phyloP scores from a whole-genome alignment of 2,329 filamentous ascomycete species.

The Ustilaginoidea virens region DNA sequence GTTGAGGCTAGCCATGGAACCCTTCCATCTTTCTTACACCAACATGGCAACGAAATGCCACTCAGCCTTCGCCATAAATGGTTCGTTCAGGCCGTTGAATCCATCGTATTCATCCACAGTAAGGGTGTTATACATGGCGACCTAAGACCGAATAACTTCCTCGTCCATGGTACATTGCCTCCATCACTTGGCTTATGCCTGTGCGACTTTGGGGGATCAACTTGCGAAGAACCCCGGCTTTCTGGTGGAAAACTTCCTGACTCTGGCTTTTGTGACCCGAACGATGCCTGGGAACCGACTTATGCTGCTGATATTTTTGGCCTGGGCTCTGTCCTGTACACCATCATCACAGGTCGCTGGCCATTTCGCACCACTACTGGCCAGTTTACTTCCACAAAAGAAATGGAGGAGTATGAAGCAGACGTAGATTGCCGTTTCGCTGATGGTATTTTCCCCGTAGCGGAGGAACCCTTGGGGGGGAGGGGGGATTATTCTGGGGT shows the following conservation, averaged over 20 bases:
- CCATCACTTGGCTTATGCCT: slow-evolving; percentile 13
- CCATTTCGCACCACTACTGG: slow-evolving; percentile 6
- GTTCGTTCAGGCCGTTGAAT: slow-evolving; percentile 14
- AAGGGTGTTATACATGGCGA: slow-evolving; percentile 18
- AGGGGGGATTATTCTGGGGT: slow-evolving; percentile 4
- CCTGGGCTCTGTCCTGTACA: slow-evolving; percentile 9
- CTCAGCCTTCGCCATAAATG: slow-evolving; percentile 7
- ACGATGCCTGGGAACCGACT: slow-evolving; percentile 2
- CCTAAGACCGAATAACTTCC: slow-evolving; percentile 16
- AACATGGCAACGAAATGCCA: slow-evolving; percentile 3
- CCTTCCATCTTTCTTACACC: slow-evolving; percentile 7
- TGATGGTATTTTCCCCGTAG: slow-evolving; percentile 5
- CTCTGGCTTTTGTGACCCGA: slow-evolving; percentile 5
- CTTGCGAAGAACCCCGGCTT: slow-evolving; percentile 12
- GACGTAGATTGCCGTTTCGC: slow-evolving; percentile 5
- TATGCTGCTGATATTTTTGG: slow-evolving; percentile 7
- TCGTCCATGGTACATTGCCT: slow-evolving; percentile 12
- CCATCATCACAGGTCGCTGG: slow-evolving; percentile 8
- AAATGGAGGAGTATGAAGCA: slow-evolving; percentile 6
- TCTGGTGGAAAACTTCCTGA: slow-evolving; percentile 2
- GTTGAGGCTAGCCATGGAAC: slow-evolving; percentile 8
- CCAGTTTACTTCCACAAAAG: slow-evolving; percentile 3
- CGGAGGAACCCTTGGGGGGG: slow-evolving; percentile 2
- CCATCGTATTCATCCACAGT: slow-evolving; percentile 14
- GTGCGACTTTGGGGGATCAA: slow-evolving; percentile 18